Conservation (phyloP, 768 basidiomycete genomes). For the Boletus sp. region DNA sequence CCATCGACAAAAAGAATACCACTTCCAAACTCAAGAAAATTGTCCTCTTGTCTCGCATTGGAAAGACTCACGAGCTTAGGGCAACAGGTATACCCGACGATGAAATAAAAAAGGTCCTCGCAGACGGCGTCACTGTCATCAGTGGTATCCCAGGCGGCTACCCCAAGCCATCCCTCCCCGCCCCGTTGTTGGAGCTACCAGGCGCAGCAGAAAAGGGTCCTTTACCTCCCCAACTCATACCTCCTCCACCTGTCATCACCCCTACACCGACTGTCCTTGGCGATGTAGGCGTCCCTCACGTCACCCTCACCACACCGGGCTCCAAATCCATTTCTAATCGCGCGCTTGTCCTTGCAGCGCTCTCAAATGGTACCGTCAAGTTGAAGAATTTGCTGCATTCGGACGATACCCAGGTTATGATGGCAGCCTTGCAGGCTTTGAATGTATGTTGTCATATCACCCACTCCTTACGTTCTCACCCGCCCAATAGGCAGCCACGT, state of each 20-base stretch:
- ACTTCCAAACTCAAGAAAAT: constrained; percentile 85
- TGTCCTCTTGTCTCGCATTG: constrained; percentile 87
- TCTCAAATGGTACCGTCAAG: constrained; percentile 84
- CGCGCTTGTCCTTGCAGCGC: constrained; percentile 87
- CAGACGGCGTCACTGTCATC: constrained; percentile 74
- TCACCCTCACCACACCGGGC: constrained; percentile 89
- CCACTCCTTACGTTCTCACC: background rate
- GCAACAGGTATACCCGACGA: constrained; percentile 83
- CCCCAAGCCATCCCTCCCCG: constrained; percentile 43
- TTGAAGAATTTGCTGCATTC: constrained; percentile 91
- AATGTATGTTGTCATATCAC: constrained; percentile 46
- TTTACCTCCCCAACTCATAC: constrained; percentile 21
- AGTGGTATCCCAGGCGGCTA: constrained; percentile 51
- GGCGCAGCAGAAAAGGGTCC: constrained; percentile 10
- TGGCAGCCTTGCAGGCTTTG: constrained; percentile 85
- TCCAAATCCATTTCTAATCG: constrained; percentile 97
- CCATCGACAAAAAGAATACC: constrained; percentile 96
- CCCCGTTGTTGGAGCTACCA: constrained; percentile 30
- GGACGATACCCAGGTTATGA: constrained; percentile 99
- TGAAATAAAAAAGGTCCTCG: constrained; percentile 76
- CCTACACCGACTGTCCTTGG: background rate
- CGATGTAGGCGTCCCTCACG: constrained; percentile 18
- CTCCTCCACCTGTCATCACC: background rate
- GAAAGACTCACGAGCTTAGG: constrained; percentile 86
- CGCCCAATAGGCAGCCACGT: constrained; percentile 70